Evolutionary conservation across 1,284 basidiomycete species (phyloP).

Genomic region (Irpex lacteus): DNA sequence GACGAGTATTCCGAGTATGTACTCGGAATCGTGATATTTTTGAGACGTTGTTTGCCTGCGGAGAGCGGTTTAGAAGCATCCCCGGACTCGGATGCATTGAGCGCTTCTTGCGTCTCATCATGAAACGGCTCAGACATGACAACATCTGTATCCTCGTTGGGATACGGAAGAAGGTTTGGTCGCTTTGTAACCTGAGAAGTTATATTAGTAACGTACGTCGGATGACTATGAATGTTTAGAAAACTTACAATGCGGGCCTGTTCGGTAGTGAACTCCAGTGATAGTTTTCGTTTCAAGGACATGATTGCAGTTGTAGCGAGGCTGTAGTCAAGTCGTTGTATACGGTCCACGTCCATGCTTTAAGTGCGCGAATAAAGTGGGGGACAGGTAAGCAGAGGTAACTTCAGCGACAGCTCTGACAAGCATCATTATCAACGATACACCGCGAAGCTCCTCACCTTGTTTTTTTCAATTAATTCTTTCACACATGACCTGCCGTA

Average conservation of each 20-base stretch:
- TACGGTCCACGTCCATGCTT: not conserved
- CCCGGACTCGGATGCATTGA: not conserved
- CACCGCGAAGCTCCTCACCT: not conserved
- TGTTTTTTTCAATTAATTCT: not conserved
- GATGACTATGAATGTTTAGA: not conserved
- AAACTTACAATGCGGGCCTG: not conserved
- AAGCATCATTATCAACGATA: not conserved
- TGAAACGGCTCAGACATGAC: not conserved
- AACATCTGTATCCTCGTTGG: not conserved
- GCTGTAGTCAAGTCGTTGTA: not conserved
- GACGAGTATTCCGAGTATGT: not conserved
- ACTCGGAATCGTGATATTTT: not conserved
- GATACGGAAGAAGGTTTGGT: not conserved
- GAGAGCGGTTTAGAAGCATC: not conserved
- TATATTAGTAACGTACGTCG: not conserved
- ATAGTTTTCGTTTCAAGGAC: not conserved
- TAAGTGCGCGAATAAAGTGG: not conserved
- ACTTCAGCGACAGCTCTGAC: not conserved
- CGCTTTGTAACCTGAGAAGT: not conserved
- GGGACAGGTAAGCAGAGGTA: not conserved
- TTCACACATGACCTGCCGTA: not conserved
- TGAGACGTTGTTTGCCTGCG: not conserved
- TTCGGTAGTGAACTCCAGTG: not conserved
- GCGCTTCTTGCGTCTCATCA: not conserved
- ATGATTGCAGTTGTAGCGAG: not conserved